phyloP scores from a whole-genome alignment of 2,329 filamentous ascomycete genomes.

The Colletotrichum chlorophyti region DNA sequence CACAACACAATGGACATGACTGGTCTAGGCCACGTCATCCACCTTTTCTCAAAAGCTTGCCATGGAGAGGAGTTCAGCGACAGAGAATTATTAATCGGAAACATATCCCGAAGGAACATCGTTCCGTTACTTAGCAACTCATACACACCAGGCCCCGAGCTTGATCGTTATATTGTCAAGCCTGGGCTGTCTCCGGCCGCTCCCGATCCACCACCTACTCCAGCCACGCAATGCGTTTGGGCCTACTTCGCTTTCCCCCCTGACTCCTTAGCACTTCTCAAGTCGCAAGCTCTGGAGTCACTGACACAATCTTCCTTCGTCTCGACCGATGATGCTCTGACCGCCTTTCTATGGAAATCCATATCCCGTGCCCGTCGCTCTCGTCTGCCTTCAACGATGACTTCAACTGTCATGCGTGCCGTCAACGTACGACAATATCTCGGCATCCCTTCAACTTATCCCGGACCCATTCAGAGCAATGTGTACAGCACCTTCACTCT shows the following conservation, averaged over 20 bases:
- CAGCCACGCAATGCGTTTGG: constrained; percentile 39
- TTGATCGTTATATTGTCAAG: background rate
- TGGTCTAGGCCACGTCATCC: constrained; percentile 53
- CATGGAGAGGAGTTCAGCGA: constrained; percentile 47
- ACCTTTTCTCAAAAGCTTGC: constrained; percentile 56
- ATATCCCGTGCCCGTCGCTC: constrained; percentile 47
- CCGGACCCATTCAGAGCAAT: constrained; percentile 55
- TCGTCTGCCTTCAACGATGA: constrained; percentile 35
- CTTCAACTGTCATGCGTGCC: constrained; percentile 49
- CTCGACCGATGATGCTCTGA: constrained; percentile 61
- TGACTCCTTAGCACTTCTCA: constrained; percentile 45
- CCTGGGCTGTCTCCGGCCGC: background rate
- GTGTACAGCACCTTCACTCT: constrained; percentile 44
- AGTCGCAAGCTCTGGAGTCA: constrained; percentile 40
- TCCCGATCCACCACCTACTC: background rate
- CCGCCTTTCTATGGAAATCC: constrained; percentile 56
- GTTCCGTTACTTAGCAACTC: constrained; percentile 44
- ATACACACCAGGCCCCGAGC: constrained; percentile 38
- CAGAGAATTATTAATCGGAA: constrained; percentile 51
- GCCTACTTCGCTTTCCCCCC: constrained; percentile 51
- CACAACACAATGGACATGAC: constrained; percentile 59
- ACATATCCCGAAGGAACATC: constrained; percentile 42
- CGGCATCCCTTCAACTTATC: constrained; percentile 48
- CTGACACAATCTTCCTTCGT: constrained; percentile 40
- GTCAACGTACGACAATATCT: constrained; percentile 55